Conservation (phyloP, 73 alveolate species). For the Effrenium voratum region DNA sequence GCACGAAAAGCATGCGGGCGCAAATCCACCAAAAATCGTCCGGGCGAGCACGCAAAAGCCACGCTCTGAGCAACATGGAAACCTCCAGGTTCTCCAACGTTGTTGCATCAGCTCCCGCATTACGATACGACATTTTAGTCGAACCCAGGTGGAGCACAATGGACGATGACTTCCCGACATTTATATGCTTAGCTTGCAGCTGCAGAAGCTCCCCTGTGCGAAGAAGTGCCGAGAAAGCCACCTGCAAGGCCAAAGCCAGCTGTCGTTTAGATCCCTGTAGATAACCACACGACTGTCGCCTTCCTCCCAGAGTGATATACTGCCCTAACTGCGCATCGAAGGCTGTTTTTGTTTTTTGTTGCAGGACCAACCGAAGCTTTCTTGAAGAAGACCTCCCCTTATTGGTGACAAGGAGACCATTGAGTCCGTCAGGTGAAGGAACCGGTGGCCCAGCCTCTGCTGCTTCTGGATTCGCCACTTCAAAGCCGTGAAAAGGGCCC, state of each 20-base stretch:
- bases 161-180: not conserved
- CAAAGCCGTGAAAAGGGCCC: not conserved
- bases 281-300: not conserved
- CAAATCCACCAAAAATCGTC: not conserved
- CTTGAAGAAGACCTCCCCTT: not conserved
- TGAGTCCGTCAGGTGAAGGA: not conserved
- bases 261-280: not conserved
- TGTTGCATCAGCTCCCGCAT: not conserved
- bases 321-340: not conserved
- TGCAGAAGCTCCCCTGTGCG: not conserved
- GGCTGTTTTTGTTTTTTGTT: not conserved
- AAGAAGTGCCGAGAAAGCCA: not conserved
- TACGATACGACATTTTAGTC: not conserved
- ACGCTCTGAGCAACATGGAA: not conserved
- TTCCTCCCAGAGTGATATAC: not conserved
- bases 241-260: not conserved
- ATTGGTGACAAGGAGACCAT: not conserved
- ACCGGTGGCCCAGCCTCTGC: not conserved
- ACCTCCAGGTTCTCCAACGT: not conserved
- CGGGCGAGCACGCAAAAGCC: not conserved
- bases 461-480: not conserved
- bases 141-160: not conserved
- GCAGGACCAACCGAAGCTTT: too few species aligned
- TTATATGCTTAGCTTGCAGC: not conserved
- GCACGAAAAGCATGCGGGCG: not conserved